Evolutionary conservation across 177 flowering plant species (phyloP), one percentile per base, ranked within the genome.

Genomic region (Vitis hybrid): DNA sequence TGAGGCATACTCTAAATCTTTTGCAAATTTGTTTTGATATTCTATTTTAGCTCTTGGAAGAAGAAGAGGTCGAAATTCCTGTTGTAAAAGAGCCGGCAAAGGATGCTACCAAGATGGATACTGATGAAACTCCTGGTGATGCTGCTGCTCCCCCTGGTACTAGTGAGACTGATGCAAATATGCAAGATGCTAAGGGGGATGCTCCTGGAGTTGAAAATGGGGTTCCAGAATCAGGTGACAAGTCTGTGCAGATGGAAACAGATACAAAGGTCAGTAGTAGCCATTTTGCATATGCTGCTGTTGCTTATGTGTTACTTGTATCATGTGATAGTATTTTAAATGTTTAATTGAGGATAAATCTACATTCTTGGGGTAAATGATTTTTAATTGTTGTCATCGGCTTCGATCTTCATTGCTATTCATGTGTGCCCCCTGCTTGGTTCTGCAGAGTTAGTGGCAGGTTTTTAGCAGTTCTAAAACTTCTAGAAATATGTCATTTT

Each of bases 221-320:
- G 76, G 81, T 61, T 62, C 73, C 91, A 5, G 91, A 84, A 66
- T 74, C 93, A 15, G 92, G 82, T 58, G 97, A 91, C 30, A 88
- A 90, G 78, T 82, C 94, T 58, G 87, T 74, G 52, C 90, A 88
- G 68, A 89, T 90, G 97, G 99, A 94, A 58, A 84, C 96, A 20
- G 98, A 94, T 78, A 67, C 75, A 2, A 92, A 94, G 93, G 98
- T 92, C 14, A 56, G 78, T 13, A 35, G 46, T 35, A 35, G 46
- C 46, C 8, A 7, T 35, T 7, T 35, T 35, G 46, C 46, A 35
- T 6, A 35, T 35, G 46, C 46, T 35, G 8, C 8, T 35, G 46
- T 35, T 35, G 46, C 46, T 35, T 35, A 35, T 35, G 46, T 35
- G 1, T 35, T 35, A 35, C 8, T 35, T 35, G 8, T 35, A 35